Percentiles rank a stretch among this genome's conserved stretches.
Conservation (phyloP, 176 grass and related monocot species). For the Olyra latifolia region DNA sequence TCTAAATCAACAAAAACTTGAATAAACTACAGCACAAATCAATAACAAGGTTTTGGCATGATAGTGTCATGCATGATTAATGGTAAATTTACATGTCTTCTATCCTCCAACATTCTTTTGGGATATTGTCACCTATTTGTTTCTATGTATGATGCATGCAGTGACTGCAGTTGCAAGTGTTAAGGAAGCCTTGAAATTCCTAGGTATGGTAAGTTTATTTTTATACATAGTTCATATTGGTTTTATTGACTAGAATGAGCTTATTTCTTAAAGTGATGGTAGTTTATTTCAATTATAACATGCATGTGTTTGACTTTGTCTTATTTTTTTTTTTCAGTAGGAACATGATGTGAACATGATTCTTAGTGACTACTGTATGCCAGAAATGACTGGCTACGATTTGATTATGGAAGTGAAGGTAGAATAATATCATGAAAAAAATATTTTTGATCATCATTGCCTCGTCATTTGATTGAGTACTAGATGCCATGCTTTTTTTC, state of each 20-base stretch:
- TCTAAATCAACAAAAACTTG: not conserved
- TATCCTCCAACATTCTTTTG: not conserved
- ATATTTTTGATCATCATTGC: not conserved
- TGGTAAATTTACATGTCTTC: not conserved
- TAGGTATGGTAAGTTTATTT: not conserved
- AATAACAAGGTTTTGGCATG: not conserved
- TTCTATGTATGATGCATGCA: not conserved
- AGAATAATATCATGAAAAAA: not conserved
- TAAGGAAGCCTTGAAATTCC: not conserved
- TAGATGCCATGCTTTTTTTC: not conserved
- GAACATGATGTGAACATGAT: slow-evolving; percentile 13
- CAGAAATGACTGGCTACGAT: slow-evolving; percentile 2
- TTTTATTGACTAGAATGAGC: not conserved
- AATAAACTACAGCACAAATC: not conserved
- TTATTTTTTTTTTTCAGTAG: not conserved
- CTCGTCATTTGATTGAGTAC: not conserved
- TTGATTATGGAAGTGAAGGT: slow-evolving; percentile 21
- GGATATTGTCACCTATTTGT: not conserved
- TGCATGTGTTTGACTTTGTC: not conserved
- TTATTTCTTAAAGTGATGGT: not conserved
- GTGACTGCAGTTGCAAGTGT: not conserved
- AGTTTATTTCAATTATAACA: not conserved
- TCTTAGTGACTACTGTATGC: not conserved
- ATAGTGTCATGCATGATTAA: not conserved
- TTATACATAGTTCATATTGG: not conserved